Conservation (phyloP, 148 eudicot genomes). For the Vaccinium darrowii region DNA sequence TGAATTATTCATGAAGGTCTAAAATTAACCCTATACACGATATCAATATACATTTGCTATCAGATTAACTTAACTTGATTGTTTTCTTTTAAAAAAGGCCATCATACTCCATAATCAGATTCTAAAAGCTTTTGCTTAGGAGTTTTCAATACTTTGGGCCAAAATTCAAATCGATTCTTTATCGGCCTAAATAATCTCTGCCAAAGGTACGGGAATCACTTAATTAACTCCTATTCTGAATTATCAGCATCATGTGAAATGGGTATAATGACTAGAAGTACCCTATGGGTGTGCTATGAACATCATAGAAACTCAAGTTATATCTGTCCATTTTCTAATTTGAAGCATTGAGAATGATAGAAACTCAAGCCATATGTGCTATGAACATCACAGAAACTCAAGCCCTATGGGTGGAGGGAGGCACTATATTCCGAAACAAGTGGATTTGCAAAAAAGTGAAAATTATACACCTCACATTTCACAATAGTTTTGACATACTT, state of each 20-base stretch:
- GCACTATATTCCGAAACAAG: neutral
- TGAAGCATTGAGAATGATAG: neutral
- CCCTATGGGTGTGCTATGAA: neutral
- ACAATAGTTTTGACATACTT: neutral
- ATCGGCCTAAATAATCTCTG: neutral
- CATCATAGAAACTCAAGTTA: neutral
- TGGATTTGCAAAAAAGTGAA: neutral
- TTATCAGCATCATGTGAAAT: too few species aligned
- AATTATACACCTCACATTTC: neutral
- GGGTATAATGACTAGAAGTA: too few species aligned
- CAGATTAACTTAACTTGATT: too few species aligned
- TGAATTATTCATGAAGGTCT: too few species aligned
- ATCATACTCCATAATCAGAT: neutral
- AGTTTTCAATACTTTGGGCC: neutral
- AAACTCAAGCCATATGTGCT: too few species aligned
- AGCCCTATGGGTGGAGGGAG: neutral
- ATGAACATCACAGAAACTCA: too few species aligned
- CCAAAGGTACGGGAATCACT: neutral
- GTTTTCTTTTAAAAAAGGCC: neutral
- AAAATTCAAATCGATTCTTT: neutral
- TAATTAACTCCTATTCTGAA: neutral
- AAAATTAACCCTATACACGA: too few species aligned
- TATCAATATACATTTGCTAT: too few species aligned
- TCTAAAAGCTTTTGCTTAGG: neutral
- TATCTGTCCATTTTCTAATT: neutral